A percentile compares a stretch with the other conserved stretches of the same genome.
Evolutionary conservation across 768 basidiomycete genomes (phyloP).

Genomic region (Serendipita sp.): DNA sequence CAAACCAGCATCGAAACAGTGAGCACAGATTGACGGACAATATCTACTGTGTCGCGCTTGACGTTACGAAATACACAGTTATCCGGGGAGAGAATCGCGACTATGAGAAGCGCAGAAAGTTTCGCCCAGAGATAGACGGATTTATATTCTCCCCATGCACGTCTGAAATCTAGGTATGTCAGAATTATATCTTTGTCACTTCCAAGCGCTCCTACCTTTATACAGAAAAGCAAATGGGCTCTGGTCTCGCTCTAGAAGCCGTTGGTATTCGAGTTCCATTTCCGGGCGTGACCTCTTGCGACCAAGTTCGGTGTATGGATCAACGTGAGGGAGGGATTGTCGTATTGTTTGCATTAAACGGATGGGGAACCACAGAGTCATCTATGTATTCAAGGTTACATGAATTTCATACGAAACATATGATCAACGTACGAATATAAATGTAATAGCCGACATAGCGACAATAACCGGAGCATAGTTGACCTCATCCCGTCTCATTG

Average conservation of each 20-base stretch:
- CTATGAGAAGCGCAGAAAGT: conserved; percentile 44
- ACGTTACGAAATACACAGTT: conserved; percentile 55
- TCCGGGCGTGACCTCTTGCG: conserved; percentile 36
- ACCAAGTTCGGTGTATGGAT: conserved; percentile 56
- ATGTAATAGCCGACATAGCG: conserved; percentile 35
- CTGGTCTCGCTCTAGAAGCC: conserved; percentile 41
- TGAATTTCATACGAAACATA: not conserved
- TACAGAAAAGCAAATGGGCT: conserved; percentile 51
- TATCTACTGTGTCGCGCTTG: conserved; percentile 30
- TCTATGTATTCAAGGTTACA: conserved; percentile 20
- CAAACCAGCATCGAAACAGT: conserved; percentile 39
- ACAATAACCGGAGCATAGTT: conserved; percentile 53
- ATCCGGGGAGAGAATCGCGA: conserved; percentile 48
- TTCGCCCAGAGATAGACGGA: conserved; percentile 53
- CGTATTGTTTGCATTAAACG: conserved; percentile 39
- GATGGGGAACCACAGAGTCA: conserved; percentile 56
- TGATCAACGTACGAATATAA: conserved; percentile 30
- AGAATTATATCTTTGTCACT: conserved; percentile 3
- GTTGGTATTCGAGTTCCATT: conserved; percentile 54
- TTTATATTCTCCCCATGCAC: conserved; percentile 51
- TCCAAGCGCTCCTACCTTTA: conserved; percentile 35
- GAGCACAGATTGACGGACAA: conserved; percentile 46
- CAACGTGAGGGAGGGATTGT: conserved; percentile 44
- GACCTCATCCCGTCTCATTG: conserved; percentile 49
- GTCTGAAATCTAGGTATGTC: conserved; percentile 38